Evolutionary conservation across 352 stramenopile species (phyloP).

Genomic region (Globisporangium solare): DNA sequence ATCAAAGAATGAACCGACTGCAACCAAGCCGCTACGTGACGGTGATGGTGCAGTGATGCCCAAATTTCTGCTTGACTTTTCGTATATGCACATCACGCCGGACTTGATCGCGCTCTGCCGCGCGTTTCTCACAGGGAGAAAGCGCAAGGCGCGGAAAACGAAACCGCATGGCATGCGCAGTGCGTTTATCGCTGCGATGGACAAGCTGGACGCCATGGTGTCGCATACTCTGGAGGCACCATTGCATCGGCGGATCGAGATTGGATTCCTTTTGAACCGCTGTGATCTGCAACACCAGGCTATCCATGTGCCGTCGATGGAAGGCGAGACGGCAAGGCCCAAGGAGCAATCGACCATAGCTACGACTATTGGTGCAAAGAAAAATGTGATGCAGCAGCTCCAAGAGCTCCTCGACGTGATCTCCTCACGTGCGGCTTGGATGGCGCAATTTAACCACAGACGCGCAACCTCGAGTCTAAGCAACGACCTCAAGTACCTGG

Average conservation of each 20-base stretch:
- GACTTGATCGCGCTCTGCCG: slow-evolving; percentile 25
- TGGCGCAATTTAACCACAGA: not conserved
- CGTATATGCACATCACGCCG: slow-evolving; percentile 20
- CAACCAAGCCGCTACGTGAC: slow-evolving; percentile 1
- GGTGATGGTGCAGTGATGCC: slow-evolving; percentile 18
- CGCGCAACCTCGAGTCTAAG: not conserved
- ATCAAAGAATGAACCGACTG: too few relatives aligned
- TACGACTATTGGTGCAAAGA: not conserved
- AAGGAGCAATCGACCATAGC: too few relatives aligned
- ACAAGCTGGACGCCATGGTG: slow-evolving; percentile 14
- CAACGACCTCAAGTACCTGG: not conserved
- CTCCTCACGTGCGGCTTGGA: not conserved
- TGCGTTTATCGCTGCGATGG: slow-evolving; percentile 18
- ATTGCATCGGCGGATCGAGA: not conserved
- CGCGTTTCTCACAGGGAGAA: slow-evolving; percentile 17
- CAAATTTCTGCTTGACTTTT: slow-evolving; percentile 37
- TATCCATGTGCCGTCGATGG: too few relatives aligned
- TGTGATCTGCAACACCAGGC: not conserved
- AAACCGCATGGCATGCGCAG: slow-evolving; percentile 16
- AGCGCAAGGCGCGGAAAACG: slow-evolving; percentile 12
- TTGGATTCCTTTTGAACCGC: slow-evolving; percentile 7
- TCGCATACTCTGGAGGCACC: not conserved
- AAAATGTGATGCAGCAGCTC: not conserved
- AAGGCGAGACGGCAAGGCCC: too few relatives aligned
- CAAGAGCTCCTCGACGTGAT: slow-evolving; percentile 1